A percentile compares a stretch with the other conserved stretches of the same genome.
phyloP scores from a whole-genome alignment of 371 early-diverging fungal species.

The Syncephalastrum racemosum region DNA sequence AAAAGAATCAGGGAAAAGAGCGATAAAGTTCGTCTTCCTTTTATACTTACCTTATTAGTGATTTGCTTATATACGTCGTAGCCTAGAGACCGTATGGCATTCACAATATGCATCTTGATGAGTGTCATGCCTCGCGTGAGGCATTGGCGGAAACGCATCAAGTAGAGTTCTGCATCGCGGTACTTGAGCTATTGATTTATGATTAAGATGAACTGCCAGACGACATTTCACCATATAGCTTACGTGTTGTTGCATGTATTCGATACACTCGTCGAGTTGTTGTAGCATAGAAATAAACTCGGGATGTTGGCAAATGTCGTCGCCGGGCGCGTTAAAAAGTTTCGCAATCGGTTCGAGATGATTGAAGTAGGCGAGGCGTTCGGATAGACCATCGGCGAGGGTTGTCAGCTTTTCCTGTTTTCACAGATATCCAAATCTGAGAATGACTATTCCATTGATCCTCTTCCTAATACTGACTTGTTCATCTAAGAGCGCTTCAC shows the following conservation, averaged over 20 bases:
- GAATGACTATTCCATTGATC: not conserved
- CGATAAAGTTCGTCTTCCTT: not conserved
- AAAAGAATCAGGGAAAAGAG: not conserved
- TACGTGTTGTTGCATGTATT: conserved; percentile 79
- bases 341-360: conserved; percentile 78
- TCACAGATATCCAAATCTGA: not conserved
- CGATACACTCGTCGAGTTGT: conserved; percentile 75
- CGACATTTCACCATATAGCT: conserved; percentile 7
- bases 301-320: conserved; percentile 72
- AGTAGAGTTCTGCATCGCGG: conserved; percentile 85
- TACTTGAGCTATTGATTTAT: conserved; percentile 55
- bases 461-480: conserved; percentile 39
- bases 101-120: conserved; percentile 85
- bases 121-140: conserved; percentile 87
- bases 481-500: conserved; percentile 73
- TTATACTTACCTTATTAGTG: conserved; percentile 19
- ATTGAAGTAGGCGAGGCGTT: conserved; percentile 74
- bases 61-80: conserved; percentile 60
- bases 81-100: conserved; percentile 61
- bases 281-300: conserved; percentile 79
- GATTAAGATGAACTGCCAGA: not conserved
- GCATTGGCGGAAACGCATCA: conserved; percentile 89
- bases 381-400: conserved; percentile 64
- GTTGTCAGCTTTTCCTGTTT: conserved; percentile 57
- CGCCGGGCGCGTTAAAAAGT: conserved; percentile 80